These are phyloP conservation scores for Jackrogersella multiformis DNA, from an alignment of 495 filamentous ascomycete genomes.

Conservation along the genomic window DNA sequence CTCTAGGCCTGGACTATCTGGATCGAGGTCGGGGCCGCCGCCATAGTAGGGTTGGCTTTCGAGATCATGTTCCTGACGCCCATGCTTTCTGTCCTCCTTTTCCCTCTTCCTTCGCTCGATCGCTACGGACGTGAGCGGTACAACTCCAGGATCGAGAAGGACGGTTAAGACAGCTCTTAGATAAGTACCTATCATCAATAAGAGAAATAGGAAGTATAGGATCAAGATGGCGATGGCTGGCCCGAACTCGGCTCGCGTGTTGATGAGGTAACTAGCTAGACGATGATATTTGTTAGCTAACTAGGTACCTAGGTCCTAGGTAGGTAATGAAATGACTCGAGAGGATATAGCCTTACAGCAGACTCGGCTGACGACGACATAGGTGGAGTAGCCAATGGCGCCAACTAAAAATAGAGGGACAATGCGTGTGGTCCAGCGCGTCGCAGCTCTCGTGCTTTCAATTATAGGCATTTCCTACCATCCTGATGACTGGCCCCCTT, in stretches of 20 bases:
- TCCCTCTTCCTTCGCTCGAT: conserved; percentile 37
- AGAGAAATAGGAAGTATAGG: conserved; percentile 74
- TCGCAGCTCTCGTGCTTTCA: conserved; percentile 49
- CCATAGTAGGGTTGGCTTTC: conserved; percentile 52
- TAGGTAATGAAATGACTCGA: neutral
- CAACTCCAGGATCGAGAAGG: conserved; percentile 72
- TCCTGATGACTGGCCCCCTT: conserved; percentile 29
- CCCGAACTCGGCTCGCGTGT: conserved; percentile 58
- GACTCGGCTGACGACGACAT: conserved; percentile 52
- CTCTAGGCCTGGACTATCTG: conserved; percentile 60
- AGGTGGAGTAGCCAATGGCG: conserved; percentile 52
- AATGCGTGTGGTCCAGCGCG: conserved; percentile 57
- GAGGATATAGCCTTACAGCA: conserved; percentile 53
- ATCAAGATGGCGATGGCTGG: conserved; percentile 73
- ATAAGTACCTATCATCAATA: conserved; percentile 73
- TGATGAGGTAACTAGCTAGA: conserved; percentile 71
- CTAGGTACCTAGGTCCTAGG: no score
- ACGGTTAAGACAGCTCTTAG: conserved; percentile 72
- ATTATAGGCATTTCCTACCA: conserved; percentile 45
- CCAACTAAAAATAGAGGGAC: conserved; percentile 53
- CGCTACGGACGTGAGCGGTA: conserved; percentile 65
- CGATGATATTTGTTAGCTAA: conserved; percentile 7
- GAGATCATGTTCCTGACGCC: conserved; percentile 46
- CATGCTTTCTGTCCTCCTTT: conserved; percentile 38
- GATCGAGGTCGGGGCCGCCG: conserved; percentile 49